Percentiles rank a stretch among this genome's conserved stretches.
These are phyloP conservation scores for Rhodomyrtus psidioides DNA, from an alignment of 441 rosid species.

Conservation along the genomic window DNA sequence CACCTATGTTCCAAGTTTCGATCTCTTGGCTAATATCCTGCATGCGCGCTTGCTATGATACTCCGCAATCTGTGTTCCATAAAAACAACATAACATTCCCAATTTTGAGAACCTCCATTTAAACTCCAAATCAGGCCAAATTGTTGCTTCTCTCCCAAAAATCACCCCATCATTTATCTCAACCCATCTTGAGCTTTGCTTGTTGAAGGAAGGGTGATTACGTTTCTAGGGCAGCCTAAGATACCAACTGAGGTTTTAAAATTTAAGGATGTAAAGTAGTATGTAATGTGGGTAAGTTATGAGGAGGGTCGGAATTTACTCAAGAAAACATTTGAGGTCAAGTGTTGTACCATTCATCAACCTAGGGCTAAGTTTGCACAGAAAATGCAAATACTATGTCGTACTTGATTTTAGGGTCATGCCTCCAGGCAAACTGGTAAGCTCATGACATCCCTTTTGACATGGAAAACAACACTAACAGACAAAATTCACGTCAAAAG, in stretches of 20 bases:
- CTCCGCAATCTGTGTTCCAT: neutral
- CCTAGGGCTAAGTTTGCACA: neutral
- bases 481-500: slow-evolving; percentile 25
- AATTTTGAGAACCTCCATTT: neutral
- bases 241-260: neutral
- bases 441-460: neutral
- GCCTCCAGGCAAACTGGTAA: neutral
- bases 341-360: neutral
- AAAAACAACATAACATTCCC: neutral
- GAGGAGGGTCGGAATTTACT: neutral
- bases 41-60: neutral
- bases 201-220: neutral
- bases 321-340: neutral
- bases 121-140: neutral
- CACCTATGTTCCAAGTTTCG: neutral
- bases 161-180: neutral
- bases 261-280: neutral
- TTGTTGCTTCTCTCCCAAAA: neutral
- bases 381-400: neutral
- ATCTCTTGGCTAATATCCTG: neutral
- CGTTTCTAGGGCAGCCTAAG: neutral
- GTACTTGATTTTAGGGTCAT: neutral
- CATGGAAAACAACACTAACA: neutral
- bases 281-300: neutral
- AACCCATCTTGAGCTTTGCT: neutral